Evolutionary conservation across 2,329 filamentous ascomycete genomes (phyloP).

Genomic region (Hymenoscyphus salicellus): DNA sequence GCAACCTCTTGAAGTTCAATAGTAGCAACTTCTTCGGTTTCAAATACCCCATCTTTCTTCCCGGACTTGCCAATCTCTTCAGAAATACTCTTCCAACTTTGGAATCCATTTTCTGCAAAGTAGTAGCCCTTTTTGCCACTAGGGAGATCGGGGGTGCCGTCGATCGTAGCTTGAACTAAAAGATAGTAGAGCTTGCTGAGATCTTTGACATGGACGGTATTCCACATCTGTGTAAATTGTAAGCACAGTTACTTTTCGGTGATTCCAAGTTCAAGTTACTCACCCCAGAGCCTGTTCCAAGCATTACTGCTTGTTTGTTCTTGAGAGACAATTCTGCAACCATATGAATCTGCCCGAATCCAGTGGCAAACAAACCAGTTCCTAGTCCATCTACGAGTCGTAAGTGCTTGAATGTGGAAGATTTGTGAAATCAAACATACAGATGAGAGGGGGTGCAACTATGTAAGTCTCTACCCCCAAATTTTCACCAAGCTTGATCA

Average conservation of each 20-base stretch:
- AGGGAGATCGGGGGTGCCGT: conserved; percentile 33
- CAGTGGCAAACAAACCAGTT: conserved; percentile 42
- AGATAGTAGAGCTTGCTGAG: conserved; percentile 43
- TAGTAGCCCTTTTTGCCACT: conserved; percentile 41
- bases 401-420: background rate
- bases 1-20: conserved; percentile 35
- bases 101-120: conserved; percentile 42
- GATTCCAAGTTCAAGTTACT: background rate
- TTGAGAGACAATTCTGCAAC: conserved; percentile 36
- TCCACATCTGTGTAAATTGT: conserved; percentile 35
- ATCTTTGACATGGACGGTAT: conserved; percentile 47
- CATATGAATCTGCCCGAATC: conserved; percentile 41
- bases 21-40: conserved; percentile 30
- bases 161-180: conserved; percentile 37
- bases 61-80: conserved; percentile 38
- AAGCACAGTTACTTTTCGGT: background rate
- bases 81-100: conserved; percentile 42
- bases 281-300: conserved; percentile 39
- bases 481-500: conserved; percentile 41
- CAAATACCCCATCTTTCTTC: conserved; percentile 34
- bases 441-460: conserved; percentile 48
- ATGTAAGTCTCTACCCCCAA: conserved; percentile 44
- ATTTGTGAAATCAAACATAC: conserved; percentile 7
- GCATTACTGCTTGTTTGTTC: conserved; percentile 34
- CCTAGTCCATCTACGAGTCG: conserved; percentile 39